Percentiles rank a stretch among this genome's conserved stretches.
Conservation (phyloP, 148 eudicot genomes). For the Persicaria maculosa region DNA sequence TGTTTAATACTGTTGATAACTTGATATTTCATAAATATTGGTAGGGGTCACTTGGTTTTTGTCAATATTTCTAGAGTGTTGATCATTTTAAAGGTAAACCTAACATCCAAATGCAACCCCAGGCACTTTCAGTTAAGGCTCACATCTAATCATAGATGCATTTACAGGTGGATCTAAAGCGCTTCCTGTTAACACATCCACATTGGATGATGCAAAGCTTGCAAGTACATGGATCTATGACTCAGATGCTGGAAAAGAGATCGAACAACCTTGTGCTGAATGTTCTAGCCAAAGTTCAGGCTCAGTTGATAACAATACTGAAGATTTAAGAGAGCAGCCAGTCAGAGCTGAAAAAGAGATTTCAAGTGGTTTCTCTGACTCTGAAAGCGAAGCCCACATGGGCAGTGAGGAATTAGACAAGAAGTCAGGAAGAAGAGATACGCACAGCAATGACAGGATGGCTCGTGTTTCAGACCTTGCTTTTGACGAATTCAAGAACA, state of each 20-base stretch:
- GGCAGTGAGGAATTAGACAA: conserved; percentile 15
- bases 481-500: conserved; percentile 84
- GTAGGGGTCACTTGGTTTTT: neutral
- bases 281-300: conserved; percentile 22
- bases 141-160: neutral
- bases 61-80: neutral
- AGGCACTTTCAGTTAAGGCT: conserved; percentile 17
- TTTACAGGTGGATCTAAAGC: conserved; percentile 3
- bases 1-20: too few species aligned
- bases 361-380: conserved; percentile 4
- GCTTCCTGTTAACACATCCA: conserved; percentile 15
- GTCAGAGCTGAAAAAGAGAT: conserved; percentile 15
- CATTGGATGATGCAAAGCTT: conserved; percentile 44
- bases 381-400: conserved; percentile 18
- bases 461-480: conserved; percentile 52
- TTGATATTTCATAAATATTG: too few species aligned
- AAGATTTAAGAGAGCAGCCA: conserved; percentile 13
- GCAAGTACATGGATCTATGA: neutral
- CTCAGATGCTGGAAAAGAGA: neutral
- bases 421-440: conserved; percentile 24
- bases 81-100: neutral
- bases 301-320: conserved; percentile 16
- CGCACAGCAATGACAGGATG: conserved; percentile 38
- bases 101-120: neutral
- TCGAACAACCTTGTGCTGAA: conserved; percentile 19